Conservation (phyloP, 495 filamentous ascomycete genomes). For the Lepidopterella palustris region DNA sequence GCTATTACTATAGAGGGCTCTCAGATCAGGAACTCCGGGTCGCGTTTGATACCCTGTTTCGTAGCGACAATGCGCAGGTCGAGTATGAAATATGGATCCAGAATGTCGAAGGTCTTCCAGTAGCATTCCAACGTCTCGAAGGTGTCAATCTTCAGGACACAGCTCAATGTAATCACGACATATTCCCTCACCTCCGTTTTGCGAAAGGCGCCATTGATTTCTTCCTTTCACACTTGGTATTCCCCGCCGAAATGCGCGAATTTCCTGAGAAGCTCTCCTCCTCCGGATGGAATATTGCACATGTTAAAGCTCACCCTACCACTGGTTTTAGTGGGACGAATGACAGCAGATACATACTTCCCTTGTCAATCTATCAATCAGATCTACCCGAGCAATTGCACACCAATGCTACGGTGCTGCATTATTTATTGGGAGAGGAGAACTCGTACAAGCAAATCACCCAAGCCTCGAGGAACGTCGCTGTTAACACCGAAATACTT, state of each 20-base stretch:
- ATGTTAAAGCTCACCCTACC: constrained; percentile 44
- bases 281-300: constrained; percentile 63
- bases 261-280: constrained; percentile 61
- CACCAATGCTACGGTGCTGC: constrained; percentile 60
- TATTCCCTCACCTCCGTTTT: constrained; percentile 51
- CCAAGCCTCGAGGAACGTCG: background rate
- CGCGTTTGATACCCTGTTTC: constrained; percentile 45
- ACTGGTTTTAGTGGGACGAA: constrained; percentile 72
- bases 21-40: constrained; percentile 45
- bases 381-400: constrained; percentile 52
- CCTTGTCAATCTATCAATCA: constrained; percentile 48
- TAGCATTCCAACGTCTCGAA: constrained; percentile 41
- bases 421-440: constrained; percentile 49
- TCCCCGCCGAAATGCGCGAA: constrained; percentile 56
- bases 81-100: constrained; percentile 20
- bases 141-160: constrained; percentile 57
- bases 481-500: constrained; percentile 36
- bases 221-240: constrained; percentile 56
- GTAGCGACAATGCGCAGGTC: constrained; percentile 48
- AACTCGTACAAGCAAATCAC: constrained; percentile 37
- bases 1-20: constrained; percentile 64
- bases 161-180: constrained; percentile 27
- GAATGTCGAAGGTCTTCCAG: constrained; percentile 27
- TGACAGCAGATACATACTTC: constrained; percentile 53
- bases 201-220: constrained; percentile 54